Conservation (phyloP, 306 rosid species). For the Canavalia ensiformis region DNA sequence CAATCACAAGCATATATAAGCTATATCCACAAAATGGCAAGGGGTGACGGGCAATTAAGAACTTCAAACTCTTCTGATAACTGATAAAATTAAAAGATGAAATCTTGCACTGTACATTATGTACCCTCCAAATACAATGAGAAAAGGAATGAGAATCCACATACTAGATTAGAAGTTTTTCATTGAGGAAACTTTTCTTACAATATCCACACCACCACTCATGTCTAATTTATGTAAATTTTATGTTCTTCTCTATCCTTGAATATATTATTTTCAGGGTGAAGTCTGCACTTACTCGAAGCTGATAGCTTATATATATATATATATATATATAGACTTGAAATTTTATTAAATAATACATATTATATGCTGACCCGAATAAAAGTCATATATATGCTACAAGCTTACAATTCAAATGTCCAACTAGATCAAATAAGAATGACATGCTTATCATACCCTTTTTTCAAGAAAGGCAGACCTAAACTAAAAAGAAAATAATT, state of each 20-base stretch:
- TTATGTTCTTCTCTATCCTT: conserved; percentile 93
- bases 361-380: not conserved
- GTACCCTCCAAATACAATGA: conserved; percentile 43
- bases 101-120: conserved; percentile 2
- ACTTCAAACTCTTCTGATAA: not conserved
- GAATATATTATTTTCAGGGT: conserved; percentile 81
- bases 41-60: not conserved
- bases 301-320: conserved; percentile 54
- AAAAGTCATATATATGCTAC: too few species aligned
- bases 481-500: not conserved
- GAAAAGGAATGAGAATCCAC: conserved; percentile 44
- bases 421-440: too few species aligned
- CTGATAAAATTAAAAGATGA: conserved; percentile 33
- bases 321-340: not conserved
- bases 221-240: conserved; percentile 65
- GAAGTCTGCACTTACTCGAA: conserved; percentile 79
- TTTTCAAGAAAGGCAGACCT: too few species aligned
- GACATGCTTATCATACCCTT: too few species aligned
- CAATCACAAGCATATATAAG: not conserved
- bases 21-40: not conserved
- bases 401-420: too few species aligned
- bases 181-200: conserved; percentile 90
- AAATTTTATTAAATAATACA: not conserved
- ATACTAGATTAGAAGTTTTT: conserved; percentile 85
- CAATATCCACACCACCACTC: conserved; percentile 99